Evolutionary conservation across 2,329 filamentous ascomycete genomes (phyloP), one percentile per base, ranked within the genome.

Genomic region (Cytospora chrysosperma): DNA sequence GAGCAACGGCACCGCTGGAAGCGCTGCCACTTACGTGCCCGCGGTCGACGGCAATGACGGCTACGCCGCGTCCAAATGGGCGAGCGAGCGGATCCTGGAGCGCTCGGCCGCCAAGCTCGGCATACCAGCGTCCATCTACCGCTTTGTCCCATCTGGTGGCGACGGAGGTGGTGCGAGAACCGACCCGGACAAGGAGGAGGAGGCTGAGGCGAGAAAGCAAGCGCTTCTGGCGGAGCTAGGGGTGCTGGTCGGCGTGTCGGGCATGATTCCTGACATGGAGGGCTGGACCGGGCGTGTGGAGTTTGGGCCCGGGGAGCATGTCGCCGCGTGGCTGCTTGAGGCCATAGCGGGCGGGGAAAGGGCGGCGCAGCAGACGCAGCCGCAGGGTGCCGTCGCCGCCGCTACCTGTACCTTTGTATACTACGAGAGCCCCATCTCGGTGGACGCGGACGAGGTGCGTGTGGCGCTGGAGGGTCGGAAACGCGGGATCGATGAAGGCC

Each of bases 1-100:
- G 24, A n/a, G 28, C 24, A 32, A 6, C 30, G 4, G 4, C 30
- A 32, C 28, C 28, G 28, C 28, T 30, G 28, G 28, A 30, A 30
- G 28, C 28, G 30, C 30, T 32, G 30, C 8, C 8, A 10, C 30
- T 6, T 10, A 32, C 30, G 30, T 6, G 2, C 56, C 50, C 0
- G 57, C 19, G 10, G 68, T 70, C 6, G 27, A 61, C 0, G 67
- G 72, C 54, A 50, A 67, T 0, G 66, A 75, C 24, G 77, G 76
- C 7, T 78, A 78, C 55, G 58, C 68, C 3, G 68, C 74, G 0
- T 65, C 70, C 0, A 63, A 63, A 30, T 63, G 61, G 61, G 56
- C 51, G 12, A 52, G 61, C 56, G 76, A 79, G 66, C 32, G 58
- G 0, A 67, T 72, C 49, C 69, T 78, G 1, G 74, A 75, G 66